phyloP scores from a whole-genome alignment of 208 protist genomes.

The Trypanosoma avium region DNA sequence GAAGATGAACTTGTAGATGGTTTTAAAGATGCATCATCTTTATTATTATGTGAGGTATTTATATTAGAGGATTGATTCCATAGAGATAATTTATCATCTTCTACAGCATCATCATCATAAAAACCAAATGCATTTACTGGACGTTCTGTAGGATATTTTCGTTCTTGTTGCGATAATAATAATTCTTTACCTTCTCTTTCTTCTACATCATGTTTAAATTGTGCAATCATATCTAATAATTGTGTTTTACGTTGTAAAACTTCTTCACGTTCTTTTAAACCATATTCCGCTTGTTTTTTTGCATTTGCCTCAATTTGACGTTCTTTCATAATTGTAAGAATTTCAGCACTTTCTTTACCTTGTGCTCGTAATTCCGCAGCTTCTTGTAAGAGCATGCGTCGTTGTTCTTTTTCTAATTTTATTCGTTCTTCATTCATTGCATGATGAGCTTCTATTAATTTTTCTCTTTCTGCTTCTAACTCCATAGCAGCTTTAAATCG shows the following conservation, averaged over 20 bases:
- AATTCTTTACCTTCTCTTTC: conserved; percentile 71
- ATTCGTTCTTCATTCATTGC: conserved; percentile 62
- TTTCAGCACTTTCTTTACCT: conserved; percentile 47
- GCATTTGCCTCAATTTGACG: conserved; percentile 60
- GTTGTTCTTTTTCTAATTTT: conserved; percentile 39
- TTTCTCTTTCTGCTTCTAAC: conserved; percentile 77
- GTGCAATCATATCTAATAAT: conserved; percentile 67
- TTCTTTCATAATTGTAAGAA: conserved; percentile 41
- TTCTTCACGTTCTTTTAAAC: conserved; percentile 58
- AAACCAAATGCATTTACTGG: conserved; percentile 70
- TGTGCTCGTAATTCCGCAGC: conserved; percentile 56
- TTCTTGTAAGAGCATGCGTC: conserved; percentile 46
- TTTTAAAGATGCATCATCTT: background rate
- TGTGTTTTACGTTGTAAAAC: conserved; percentile 49
- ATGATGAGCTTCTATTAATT: conserved; percentile 68
- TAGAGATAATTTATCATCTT: conserved; percentile 2
- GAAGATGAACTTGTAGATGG: too few species aligned
- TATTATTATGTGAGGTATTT: background rate
- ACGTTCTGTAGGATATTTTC: conserved; percentile 1
- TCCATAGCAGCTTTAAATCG: conserved; percentile 86
- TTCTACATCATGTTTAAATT: conserved; percentile 72
- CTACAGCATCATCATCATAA: conserved; percentile 49
- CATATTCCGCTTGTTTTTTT: conserved; percentile 64
- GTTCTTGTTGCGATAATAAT: conserved; percentile 27
- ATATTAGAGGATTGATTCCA: background rate